Evolutionary conservation across 1,284 basidiomycete species (phyloP), one percentile per base, ranked within the genome.

Genomic region (Papiliotrema nemorosa): DNA sequence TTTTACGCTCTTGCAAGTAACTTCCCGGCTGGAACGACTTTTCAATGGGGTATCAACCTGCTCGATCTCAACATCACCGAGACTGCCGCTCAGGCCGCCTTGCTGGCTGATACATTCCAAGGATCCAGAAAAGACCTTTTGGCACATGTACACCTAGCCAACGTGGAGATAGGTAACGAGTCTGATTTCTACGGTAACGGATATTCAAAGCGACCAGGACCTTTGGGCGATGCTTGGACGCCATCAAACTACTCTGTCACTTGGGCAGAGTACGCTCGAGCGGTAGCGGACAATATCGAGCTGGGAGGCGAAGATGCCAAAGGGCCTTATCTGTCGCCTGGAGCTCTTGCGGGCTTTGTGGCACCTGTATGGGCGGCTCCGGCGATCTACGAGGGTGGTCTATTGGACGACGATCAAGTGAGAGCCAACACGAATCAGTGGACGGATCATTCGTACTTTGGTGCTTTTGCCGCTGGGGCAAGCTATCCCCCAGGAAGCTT

Each of bases 1-100:
- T 86, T 78, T 60, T 86, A 85, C 57, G 62, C 74, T 18, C 70
- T 82, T 4, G 79, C 80, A 3, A 76, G 77, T 20, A 81, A 81
- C 60, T 77, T 86, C 43, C 83, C 82, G 27, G 38, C 54, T 20
- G 58, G 59, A 16, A 63, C 61, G 6, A 2, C 78, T 77, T 57
- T 82, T 26, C 40, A 42, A 24, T 42, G 43, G 82, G 40, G 40
- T 26, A 26, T 42, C 24, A 42, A 42, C 26, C n/a, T 42, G 4
- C 20, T 16, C 10, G 60, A 72, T 26, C 72, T 79, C 53, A 84
- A 85, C 59, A 53, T 81, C 49, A 83, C 81, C 27, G 79, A 81
- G 35, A 80, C 78, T 0, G 78, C 78, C 43, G 77, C 83, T 16
- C 79, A 84, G 70, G 80, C 82, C 0, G 72, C 76, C 48, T 79